Base-by-base conservation (phyloP, 768 basidiomycete genomes). In the Auricularia heimuer region DNA sequence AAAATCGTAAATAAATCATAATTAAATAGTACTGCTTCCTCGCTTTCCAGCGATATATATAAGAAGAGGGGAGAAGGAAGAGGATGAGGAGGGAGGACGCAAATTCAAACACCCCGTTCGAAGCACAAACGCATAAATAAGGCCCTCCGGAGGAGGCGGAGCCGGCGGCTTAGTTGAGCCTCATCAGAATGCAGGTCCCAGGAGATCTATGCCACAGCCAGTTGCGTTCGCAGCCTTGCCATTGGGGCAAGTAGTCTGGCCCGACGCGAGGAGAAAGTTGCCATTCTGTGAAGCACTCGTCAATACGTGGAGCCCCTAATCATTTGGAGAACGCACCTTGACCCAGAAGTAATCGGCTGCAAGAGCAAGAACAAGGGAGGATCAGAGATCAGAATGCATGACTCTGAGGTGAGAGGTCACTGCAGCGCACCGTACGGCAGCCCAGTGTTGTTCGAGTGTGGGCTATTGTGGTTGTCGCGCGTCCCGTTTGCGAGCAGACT, bases 381-480 rank as follows among this genome's bases (percentile, higher is more conserved):
- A 29, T 29, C 29, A 29, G 24, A n/a, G n/a, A n/a, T n/a, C n/a
- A n/a, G 29, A 29, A 29, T 29, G 29, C 29, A 29, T 29, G 29
- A 29, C 29, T 29, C 29, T 29, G 29, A 29, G 29, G 29, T 29
- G 39, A 7, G 39, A 42, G 8, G 39, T 42, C 39, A 42, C 12
- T 14, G 12, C 12, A 4, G 39, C 7, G 39, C 39, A 42, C 64
- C 64, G 24, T 64, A 64, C 10, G 58, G 42, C 16, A 62, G 29
- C 2, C 64, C 64, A 4, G 64, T 65, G 42, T 65, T 51, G 44
- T 62, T 61, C 16, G 45, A 61, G n/a, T 42, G 64, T 44, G 64
- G 58, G 45, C 4, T 60, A 7, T 37, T 60, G 61, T 61, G 37
- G 64, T 65, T 61, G 64, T 65, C 61, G 11, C 60, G 56, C n/a